Evolutionary conservation across 1,284 basidiomycete species (phyloP).

Genomic region (Leccinum subrobustum): DNA sequence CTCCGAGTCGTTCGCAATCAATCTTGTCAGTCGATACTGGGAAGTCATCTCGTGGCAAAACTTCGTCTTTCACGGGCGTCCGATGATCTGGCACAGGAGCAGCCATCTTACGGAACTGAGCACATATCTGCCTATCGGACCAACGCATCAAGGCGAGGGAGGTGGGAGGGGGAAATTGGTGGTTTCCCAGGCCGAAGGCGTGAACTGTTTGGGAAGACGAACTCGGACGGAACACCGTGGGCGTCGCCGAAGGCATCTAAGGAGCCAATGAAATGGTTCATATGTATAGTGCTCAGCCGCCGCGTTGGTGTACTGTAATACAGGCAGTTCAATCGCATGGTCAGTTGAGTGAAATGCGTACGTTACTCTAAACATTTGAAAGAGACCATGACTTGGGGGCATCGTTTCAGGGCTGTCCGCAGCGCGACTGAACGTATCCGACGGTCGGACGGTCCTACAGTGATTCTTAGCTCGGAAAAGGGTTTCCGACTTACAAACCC

Average conservation of each 20-base stretch:
- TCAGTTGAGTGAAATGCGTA: background rate
- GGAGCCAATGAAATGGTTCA: background rate
- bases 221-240: background rate
- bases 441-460: background rate
- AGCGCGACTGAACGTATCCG: background rate
- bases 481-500: no score
- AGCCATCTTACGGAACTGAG: background rate
- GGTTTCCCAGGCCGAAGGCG: background rate
- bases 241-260: background rate
- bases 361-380: background rate
- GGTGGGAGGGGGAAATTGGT: background rate
- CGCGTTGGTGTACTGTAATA: background rate
- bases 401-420: background rate
- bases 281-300: background rate
- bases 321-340: background rate
- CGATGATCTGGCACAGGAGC: background rate
- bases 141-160: slow-evolving; percentile 3
- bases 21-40: background rate
- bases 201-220: background rate
- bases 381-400: background rate
- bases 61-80: background rate
- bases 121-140: slow-evolving; percentile 1
- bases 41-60: background rate
- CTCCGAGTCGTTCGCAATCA: background rate
- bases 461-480: background rate